Base-by-base conservation (phyloP, 116 monocot species). In the Phalaenopsis hybrid region DNA sequence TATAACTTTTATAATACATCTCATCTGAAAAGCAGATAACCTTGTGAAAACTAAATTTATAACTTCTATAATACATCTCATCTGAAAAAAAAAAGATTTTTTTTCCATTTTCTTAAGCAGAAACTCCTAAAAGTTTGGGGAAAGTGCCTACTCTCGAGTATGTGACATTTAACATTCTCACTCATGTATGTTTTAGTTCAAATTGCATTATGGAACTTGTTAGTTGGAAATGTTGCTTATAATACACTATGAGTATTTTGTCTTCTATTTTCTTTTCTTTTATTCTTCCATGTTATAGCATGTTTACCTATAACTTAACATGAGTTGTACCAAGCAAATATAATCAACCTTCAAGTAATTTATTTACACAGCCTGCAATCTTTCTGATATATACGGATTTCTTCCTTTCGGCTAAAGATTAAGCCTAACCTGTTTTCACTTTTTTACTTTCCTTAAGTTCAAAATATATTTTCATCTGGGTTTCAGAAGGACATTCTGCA, bases 401-500 rank as follows among this genome's bases (percentile, higher is more conserved):
- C 16, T 31, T 77, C 11, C 50, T 77, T 48, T 77, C 12, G 10
- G 23, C 25, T 77, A 12, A 48, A 50, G 15, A 0, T 49, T n/a
- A 77, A 20, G 17, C 11, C 51, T 49, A 51, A 11, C 28, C 28
- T 49, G 23, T 23, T 77, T 77, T 5, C 9, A 51, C 50, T 25
- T 33, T 33, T 52, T 45, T 31, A 25, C 51, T 33, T 37, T 73
- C 2, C 17, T 33, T 20, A 81, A 46, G 48, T 16, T 81, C 68
- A 63, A 10, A 59, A 43, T 20, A 55, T 17, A 68, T 23, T 43
- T 43, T 67, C 84, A 0, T 84, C 58, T 28, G 70, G 78, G 25
- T 82, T 85, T 70, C 59, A 89, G 89, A 83, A 85, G 89, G 76
- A 81, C 87, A 57, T 55, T 83, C 74, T 79, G 83, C 80, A 89